Base-by-base conservation (phyloP, 2,329 filamentous ascomycete species). In the Fusarium citri region DNA sequence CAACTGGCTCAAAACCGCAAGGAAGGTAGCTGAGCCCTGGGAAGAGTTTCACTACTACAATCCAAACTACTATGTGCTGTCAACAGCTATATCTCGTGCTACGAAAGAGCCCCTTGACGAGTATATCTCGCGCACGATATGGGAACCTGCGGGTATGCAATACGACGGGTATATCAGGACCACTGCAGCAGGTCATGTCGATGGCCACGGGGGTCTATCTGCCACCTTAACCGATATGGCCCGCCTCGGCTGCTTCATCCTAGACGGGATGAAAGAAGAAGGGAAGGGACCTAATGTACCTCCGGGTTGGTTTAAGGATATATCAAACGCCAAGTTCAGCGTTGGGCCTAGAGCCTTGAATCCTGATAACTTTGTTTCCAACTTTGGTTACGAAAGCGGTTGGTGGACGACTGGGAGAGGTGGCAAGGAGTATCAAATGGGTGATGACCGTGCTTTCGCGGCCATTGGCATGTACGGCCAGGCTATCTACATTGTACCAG, bases 11-110 rank as follows among this genome's bases (percentile, higher is more conserved):
- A 61, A 54, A 45, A 72, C 65, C 0, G 55, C 69, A 8, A 59
- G 41, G 12, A 71, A 71, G 3, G 64, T 72, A 12, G 64, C 65
- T 15, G 54, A 71, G 16, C 68, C 68, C 3, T 71, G 64, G 68
- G 42, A 71, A 8, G 68, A 72, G 54, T 71, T 71, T n/a, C 68
- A 71, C 14, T 71, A 71, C 31, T 71, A 71, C 43, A 71, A 72
- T 26, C 68, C 68, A 0, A 72, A 71, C 53, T 71, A 66, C 20
- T 69, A 71, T 1, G 68, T 71, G 1, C 5, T 71, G 0, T 69
- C 68, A 12, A 62, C 51, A 0, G 68, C 53, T 14, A 72, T 71
- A 6, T 68, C 68, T 2, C 64, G 68, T 6, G 68, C 68, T 14
- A 68, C 64, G 0, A 40, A 55, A 14, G 47, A 60, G 3, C 68